A percentile compares a stretch with the other conserved stretches of the same genome.
Evolutionary conservation across 164 flowering plant genomes (phyloP).

Genomic region (Echeveria elegans): DNA sequence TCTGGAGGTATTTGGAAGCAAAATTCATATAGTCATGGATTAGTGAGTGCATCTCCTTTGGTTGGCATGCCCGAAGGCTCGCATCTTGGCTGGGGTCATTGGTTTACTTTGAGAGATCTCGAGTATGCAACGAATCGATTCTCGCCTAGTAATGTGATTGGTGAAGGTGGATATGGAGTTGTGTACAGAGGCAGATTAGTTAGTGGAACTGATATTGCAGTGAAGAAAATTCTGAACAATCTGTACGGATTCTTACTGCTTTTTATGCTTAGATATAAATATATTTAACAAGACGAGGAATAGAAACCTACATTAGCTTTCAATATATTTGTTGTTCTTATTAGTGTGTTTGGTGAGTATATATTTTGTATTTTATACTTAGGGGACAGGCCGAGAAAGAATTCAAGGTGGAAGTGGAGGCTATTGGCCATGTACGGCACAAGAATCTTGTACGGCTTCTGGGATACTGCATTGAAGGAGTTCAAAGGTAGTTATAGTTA

Average conservation of each 20-base stretch:
- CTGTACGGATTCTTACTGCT: conserved; percentile 40
- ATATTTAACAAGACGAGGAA: too few relatives aligned
- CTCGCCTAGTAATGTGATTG: conserved; percentile 57
- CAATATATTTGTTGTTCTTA: background rate
- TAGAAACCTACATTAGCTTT: background rate
- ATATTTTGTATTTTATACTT: conserved; percentile 6
- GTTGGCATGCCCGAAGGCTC: conserved; percentile 80
- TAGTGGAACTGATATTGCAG: conserved; percentile 84
- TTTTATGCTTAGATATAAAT: too few relatives aligned
- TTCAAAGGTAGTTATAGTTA: too few relatives aligned
- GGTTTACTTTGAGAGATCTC: conserved; percentile 93
- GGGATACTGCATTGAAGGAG: conserved; percentile 74
- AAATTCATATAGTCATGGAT: conserved; percentile 28
- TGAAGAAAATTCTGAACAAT: conserved; percentile 81
- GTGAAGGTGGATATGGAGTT: conserved; percentile 94
- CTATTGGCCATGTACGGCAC: conserved; percentile 80
- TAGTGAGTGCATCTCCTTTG: conserved; percentile 62
- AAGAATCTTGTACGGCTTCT: conserved; percentile 72
- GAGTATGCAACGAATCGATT: conserved; percentile 62
- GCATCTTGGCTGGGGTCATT: conserved; percentile 96
- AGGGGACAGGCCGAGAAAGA: conserved; percentile 84
- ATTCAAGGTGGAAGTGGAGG: conserved; percentile 76
- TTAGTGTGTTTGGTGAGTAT: conserved; percentile 6
- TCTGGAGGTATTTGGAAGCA: conserved; percentile 45
- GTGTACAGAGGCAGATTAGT: conserved; percentile 67